Evolutionary conservation across 768 basidiomycete species (phyloP), one percentile per base, ranked within the genome.

Genomic region (Sporobolomyces roseus): DNA sequence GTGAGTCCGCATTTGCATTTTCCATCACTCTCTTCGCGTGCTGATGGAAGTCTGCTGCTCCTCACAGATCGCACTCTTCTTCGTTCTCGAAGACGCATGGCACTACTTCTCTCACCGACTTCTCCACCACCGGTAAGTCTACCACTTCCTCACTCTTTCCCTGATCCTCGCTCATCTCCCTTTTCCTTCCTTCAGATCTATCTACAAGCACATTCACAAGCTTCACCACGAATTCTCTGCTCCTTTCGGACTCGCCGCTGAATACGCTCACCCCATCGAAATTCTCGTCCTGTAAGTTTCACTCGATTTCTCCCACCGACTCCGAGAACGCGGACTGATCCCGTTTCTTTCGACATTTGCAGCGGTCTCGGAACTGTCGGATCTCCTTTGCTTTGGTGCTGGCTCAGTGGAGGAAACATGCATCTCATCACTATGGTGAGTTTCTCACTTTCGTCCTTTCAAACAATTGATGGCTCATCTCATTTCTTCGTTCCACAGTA

Each of bases 201-300:
- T 77, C 49, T 77, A 78, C 75, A 77, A 75, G 62, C 30, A 68
- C 56, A 56, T 75, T 10, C 76, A 77, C 76, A 77, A 77, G 66
- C 23, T 98, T 41, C 96, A 99, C 79, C 96, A 98, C 85, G 91
- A 92, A 77, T 96, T 91, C 80, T 88, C 88, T 13, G 94, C 94
- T 23, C 96, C 96, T 1, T 96, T 98, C 77, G 96, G 96, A 68
- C 85, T 99, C 35, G 93, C 91, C 2, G 94, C 96, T 4, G 94
- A 99, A 79, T 98, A 97, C 77, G 93, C 96, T 1, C 96, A 99
- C 79, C 96, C 96, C 0, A 86, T 91, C 16, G 96, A 99, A 79
- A 90, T 94, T 61, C 86, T 96, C 78, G 92, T 97, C 74, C 87
- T 98, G 65, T 61, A 23, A 50, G 65, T 60, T 12, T 1, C 8